Evolutionary conservation across 1,284 basidiomycete species (phyloP), one percentile per base, ranked within the genome.

Genomic region (Anthracocystis setariae): DNA sequence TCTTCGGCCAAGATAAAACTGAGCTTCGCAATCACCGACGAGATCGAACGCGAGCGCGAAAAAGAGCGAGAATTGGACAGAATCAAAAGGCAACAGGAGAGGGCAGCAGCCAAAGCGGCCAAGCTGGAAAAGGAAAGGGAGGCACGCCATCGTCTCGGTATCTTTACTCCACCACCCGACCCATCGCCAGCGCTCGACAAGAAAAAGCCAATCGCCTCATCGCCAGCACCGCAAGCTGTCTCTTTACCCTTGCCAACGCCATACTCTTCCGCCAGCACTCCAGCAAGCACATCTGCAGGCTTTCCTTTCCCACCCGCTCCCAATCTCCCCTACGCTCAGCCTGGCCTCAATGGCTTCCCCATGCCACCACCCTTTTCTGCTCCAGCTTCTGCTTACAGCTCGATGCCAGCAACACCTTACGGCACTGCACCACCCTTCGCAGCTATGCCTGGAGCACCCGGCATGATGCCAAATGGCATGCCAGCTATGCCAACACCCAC

Each of bases 21-120:
- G 42, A 57, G 54, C 51, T 73, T 73, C 27, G 46, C 39, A 29
- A 65, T 73, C 38, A 73, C 71, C 23, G 65, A 73, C 50, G 71
- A 73, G 55, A 69, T 73, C 42, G 71, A 73, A 25, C 53, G 62
- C 18, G 71, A 73, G 27, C 46, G 51, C 20, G 71, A 73, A 35
- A 60, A 51, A 29, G 71, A 73, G 20, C 49, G 66, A 15, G 71
- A 73, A 17, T 20, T 47, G 21, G 71, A 73, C 17, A 54, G 66
- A 27, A 51, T 61, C 53, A 73, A 68, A 39, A 57, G 71, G 21
- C 71, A 73, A 21, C 60, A 63, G 37, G 71, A 73, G 45, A 48
- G 65, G 42, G 61, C 61, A 8, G 71, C 66, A 4, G 66, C 65
- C 20, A 62, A 64, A 37, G 66, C 66, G 2, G 71, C 71, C 40